phyloP scores from a whole-genome alignment of 1,284 basidiomycete species.

The Apiotrichum gamsii region DNA sequence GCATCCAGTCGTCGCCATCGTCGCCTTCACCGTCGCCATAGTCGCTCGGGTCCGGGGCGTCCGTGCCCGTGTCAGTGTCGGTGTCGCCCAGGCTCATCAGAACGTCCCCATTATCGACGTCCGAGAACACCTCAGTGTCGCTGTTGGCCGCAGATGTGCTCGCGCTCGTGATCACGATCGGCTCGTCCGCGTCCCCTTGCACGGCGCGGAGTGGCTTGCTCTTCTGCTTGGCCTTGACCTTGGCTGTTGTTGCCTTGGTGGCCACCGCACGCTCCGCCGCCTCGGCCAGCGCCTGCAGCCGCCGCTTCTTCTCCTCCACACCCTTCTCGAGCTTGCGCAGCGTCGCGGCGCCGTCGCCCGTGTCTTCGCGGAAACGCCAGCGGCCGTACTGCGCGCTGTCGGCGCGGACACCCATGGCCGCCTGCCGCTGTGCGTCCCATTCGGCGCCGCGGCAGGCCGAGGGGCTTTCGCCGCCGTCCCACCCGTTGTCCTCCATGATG shows the following conservation, averaged over 20 bases:
- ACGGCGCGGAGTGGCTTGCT: too few relatives aligned
- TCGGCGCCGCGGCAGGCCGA: conserved; percentile 4
- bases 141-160: not conserved
- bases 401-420: conserved; percentile 19
- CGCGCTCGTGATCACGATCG: not conserved
- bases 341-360: conserved; percentile 2
- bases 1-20: conserved; percentile 2
- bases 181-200: not conserved
- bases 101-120: too few relatives aligned
- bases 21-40: not conserved
- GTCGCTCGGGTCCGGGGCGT: conserved; percentile 6
- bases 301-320: not conserved
- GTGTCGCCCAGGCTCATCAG: too few relatives aligned
- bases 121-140: too few relatives aligned
- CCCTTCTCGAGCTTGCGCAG: not conserved
- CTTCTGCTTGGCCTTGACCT: too few relatives aligned
- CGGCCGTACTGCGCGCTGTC: conserved; percentile 32
- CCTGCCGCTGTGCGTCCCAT: conserved; percentile 10
- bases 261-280: too few relatives aligned
- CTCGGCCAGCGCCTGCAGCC: not conserved
- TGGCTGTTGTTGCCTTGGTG: too few relatives aligned
- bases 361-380: conserved; percentile 22
- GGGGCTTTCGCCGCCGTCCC: too few relatives aligned
- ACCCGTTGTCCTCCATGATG: conserved; percentile 34
- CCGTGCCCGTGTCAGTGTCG: conserved; percentile 1